A percentile compares a stretch with the other conserved stretches of the same genome.
Evolutionary conservation across 768 basidiomycete species (phyloP).

Genomic region (Pilatotrama ljubarskyi): DNA sequence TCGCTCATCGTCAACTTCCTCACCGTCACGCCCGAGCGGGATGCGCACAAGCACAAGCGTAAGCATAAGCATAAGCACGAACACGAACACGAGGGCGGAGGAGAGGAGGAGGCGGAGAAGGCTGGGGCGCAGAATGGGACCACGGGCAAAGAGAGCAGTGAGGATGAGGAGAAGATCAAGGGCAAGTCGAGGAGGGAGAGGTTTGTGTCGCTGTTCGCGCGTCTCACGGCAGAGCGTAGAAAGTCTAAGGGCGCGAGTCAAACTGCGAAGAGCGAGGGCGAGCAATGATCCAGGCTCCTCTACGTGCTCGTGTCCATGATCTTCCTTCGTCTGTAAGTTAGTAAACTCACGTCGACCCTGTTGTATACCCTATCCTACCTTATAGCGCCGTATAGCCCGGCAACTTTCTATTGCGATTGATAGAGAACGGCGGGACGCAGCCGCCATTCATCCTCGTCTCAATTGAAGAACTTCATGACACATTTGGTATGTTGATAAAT

Average conservation of each 20-base stretch:
- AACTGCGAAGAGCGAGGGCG: not conserved
- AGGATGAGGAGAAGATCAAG: not conserved
- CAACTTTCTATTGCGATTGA: no score
- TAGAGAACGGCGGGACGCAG: no score
- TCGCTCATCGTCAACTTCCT: slow-evolving; percentile 63
- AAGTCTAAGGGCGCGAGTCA: slow-evolving; percentile 6
- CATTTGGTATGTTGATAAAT: no score
- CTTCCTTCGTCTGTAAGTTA: no score
- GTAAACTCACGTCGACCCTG: no score
- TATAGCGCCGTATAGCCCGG: no score
- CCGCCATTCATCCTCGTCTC: no score
- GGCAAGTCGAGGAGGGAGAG: slow-evolving; percentile 13
- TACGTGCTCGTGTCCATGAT: not conserved
- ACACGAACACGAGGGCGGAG: not conserved
- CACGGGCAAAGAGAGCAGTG: not conserved
- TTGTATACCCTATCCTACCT: no score
- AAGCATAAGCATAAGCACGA: slow-evolving; percentile 2
- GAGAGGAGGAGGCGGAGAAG: not conserved
- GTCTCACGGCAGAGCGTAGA: slow-evolving; percentile 21
- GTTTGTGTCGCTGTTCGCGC: slow-evolving; percentile 25
- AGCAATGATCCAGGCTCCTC: not conserved
- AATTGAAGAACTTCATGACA: no score
- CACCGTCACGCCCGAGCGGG: slow-evolving; percentile 49
- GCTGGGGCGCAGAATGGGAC: not conserved
- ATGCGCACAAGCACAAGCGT: slow-evolving; percentile 6